Base-by-base conservation (phyloP, 495 filamentous ascomycete species). In the Penicillium chermesinum region DNA sequence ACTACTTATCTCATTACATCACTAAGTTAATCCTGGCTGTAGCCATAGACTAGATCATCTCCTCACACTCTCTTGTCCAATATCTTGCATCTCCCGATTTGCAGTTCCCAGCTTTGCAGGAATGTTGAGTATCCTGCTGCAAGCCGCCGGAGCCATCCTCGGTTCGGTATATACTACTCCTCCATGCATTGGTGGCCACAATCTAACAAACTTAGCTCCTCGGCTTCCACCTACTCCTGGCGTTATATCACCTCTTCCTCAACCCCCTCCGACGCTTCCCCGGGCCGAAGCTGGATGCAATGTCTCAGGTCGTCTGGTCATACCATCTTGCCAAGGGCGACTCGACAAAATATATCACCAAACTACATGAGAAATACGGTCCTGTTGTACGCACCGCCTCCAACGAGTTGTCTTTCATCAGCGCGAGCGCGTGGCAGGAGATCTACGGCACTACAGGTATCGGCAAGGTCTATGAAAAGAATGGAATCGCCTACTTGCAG, bases 231-330 rank as follows among this genome's bases (percentile, higher is more conserved):
- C n/a, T n/a, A n/a, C n/a, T n/a, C n/a, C n/a, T 14, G 14, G 39
- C 7, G n/a, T 43, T 12, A 12, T 50, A 54, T 25, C 41, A 50
- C 33, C 10, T 54, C 13, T 43, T 41, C 32, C 38, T 54, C 27
- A 38, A 50, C 47, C 52, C 52, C 2, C 38, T 54, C n/a, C 15
- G 37, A 19, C 49, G 50, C 38, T 54, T 39, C 13, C 46, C 46
- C 4, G 52, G 52, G 9, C 52, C 52, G 2, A 30, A 16, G 14
- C 13, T 43, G 8, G 40, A 21, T 2, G 40, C 21, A 2, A 21
- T 16, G 12, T 17, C 40, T 1, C 9, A 27, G 9, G 33, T 43
- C 19, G 22, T 27, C 20, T 16, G 12, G n/a, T 12, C 33, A 9
- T 43, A 43, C 19, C 40, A 43, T 16, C 7, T 16, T 2, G 8